phyloP scores from a whole-genome alignment of 768 basidiomycete genomes.

The Amylocystis lapponica region DNA sequence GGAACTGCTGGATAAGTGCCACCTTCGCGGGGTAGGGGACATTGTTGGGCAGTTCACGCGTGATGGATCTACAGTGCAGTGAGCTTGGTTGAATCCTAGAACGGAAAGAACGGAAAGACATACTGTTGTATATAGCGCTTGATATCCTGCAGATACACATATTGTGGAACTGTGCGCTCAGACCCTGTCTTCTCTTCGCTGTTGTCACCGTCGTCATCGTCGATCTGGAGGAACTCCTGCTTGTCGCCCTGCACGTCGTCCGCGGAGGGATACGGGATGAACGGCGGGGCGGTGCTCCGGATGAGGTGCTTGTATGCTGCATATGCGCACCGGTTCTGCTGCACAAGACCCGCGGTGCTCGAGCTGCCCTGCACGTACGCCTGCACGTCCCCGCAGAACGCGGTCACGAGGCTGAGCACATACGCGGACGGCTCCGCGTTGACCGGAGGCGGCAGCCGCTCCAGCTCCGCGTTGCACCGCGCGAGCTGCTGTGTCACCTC shows the following conservation, averaged over 20 bases:
- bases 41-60: constrained; percentile 41
- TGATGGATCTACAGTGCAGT: constrained; percentile 26
- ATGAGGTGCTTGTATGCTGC: constrained; percentile 28
- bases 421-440: constrained; percentile 12
- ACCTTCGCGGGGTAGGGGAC: constrained; percentile 38
- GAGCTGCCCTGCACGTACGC: constrained; percentile 9
- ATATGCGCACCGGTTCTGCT: constrained; percentile 29
- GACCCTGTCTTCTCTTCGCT: not conserved
- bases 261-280: constrained; percentile 28
- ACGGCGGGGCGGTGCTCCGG: constrained; percentile 36
- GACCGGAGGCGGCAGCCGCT: constrained; percentile 7
- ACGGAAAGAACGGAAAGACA: constrained; percentile 5
- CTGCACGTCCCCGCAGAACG: constrained; percentile 5
- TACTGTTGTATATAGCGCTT: constrained; percentile 29
- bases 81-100: not conserved
- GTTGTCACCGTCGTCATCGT: constrained; percentile 4
- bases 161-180: too few relatives aligned
- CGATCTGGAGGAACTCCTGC: constrained; percentile 1
- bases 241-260: constrained; percentile 4
- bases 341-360: constrained; percentile 30
- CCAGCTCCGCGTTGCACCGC: constrained; percentile 6
- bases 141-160: constrained; percentile 31
- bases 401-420: constrained; percentile 13
- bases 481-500: constrained; percentile 10
- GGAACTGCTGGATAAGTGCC: constrained; percentile 32